phyloP scores from a whole-genome alignment of 2,329 filamentous ascomycete genomes.

The Aspergillus brasiliensis region DNA sequence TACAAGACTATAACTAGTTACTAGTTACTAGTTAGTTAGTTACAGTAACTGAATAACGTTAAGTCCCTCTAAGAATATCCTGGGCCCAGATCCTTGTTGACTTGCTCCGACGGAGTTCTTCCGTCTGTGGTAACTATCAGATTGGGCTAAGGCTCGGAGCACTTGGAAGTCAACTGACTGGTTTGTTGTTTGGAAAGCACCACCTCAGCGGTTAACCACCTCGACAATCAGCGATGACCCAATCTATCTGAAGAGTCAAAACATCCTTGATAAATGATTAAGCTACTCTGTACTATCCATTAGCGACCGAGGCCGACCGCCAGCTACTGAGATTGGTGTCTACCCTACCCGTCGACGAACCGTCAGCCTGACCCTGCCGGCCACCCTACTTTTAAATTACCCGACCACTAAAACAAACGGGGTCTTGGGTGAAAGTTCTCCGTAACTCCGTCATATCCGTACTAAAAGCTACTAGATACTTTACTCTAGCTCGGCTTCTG shows the following conservation, averaged over 20 bases:
- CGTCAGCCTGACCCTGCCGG: background rate
- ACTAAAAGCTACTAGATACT: slow-evolving; percentile 7
- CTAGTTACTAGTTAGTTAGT: too few relatives aligned
- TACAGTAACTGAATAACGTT: background rate
- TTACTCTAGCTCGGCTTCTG: slow-evolving; percentile 15
- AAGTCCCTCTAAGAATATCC: background rate
- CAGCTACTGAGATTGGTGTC: background rate
- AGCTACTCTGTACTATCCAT: background rate
- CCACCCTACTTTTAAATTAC: slow-evolving; percentile 1
- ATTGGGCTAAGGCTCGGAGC: background rate
- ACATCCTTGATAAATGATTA: too few relatives aligned
- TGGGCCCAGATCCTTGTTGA: slow-evolving; percentile 1
- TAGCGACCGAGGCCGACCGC: background rate
- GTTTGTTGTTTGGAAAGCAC: background rate
- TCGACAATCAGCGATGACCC: too few relatives aligned
- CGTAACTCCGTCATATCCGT: background rate
- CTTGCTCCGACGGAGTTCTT: slow-evolving; percentile 9
- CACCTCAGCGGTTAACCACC: background rate
- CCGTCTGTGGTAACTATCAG: slow-evolving; percentile 1
- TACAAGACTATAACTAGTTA: too few relatives aligned
- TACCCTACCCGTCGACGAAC: background rate
- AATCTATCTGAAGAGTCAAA: too few relatives aligned
- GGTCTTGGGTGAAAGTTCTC: background rate
- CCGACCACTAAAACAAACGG: background rate
- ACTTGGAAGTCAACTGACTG: slow-evolving; percentile 5